Conservation (phyloP, 305 asterid species). For the Ilex paraguariensis region DNA sequence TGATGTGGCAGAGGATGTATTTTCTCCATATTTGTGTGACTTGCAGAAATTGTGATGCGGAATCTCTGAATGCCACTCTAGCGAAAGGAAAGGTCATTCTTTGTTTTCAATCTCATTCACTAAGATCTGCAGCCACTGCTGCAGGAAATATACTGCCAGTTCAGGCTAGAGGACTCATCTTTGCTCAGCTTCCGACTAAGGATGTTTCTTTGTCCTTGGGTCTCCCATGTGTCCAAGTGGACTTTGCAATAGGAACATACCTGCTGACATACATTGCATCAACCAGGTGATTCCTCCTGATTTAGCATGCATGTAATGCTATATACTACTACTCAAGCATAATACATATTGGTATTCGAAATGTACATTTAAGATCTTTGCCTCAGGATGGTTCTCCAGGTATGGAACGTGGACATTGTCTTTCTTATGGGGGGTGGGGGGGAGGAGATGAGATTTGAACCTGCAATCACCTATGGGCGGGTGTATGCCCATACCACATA, state of each 20-base stretch:
- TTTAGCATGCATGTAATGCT: too few relatives aligned
- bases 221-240: slow-evolving; percentile 33
- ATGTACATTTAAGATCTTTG: too few relatives aligned
- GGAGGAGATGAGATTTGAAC: too few relatives aligned
- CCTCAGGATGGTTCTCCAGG: too few relatives aligned
- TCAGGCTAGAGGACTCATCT: slow-evolving; percentile 21
- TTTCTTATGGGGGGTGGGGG: too few relatives aligned
- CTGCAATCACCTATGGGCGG: too few relatives aligned
- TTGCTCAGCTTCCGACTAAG: slow-evolving; percentile 24
- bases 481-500: too few relatives aligned
- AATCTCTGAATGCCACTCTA: slow-evolving; percentile 25
- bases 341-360: too few relatives aligned
- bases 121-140: slow-evolving; percentile 17
- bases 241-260: slow-evolving; percentile 25
- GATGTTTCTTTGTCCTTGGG: slow-evolving; percentile 25
- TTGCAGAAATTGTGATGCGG: slow-evolving; percentile 19
- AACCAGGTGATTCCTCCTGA: slow-evolving; percentile 13
- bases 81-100: slow-evolving; percentile 28
- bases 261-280: slow-evolving; percentile 30
- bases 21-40: too few relatives aligned
- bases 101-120: slow-evolving; percentile 27
- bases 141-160: slow-evolving; percentile 16
- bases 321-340: too few relatives aligned
- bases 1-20: too few relatives aligned
- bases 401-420: too few relatives aligned